A percentile compares a stretch with the other conserved stretches of the same genome.
phyloP scores from a whole-genome alignment of 768 basidiomycete species.

The Xerocomellus intermedius region DNA sequence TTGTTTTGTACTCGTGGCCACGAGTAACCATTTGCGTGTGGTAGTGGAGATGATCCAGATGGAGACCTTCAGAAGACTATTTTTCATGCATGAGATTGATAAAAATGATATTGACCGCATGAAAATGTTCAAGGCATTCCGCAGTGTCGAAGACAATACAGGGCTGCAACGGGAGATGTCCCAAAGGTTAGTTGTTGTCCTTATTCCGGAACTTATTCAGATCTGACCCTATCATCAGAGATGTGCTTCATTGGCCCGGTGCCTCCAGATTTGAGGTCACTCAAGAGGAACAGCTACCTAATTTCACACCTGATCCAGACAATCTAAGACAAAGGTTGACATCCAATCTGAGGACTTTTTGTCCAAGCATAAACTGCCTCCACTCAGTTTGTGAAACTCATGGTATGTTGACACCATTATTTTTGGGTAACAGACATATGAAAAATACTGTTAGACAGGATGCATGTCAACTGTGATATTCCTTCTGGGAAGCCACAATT shows the following conservation, averaged over 20 bases:
- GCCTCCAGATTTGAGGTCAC: neutral
- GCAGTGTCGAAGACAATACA: constrained; percentile 16
- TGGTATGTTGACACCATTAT: constrained; percentile 15
- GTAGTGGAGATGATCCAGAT: constrained; percentile 50
- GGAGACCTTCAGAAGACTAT: constrained; percentile 43
- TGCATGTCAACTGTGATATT: constrained; percentile 10
- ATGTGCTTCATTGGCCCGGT: constrained; percentile 40
- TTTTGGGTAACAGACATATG: neutral
- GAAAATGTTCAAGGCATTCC: constrained; percentile 27
- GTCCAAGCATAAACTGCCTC: constrained; percentile 47
- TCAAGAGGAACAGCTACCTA: neutral
- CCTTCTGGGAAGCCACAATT: constrained; percentile 22
- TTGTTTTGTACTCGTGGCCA: neutral
- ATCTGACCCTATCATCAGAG: constrained; percentile 27
- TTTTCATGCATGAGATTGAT: constrained; percentile 28
- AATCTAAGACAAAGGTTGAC: constrained; percentile 35
- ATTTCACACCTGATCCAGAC: constrained; percentile 16
- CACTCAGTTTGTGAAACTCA: constrained; percentile 41
- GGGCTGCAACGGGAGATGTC: constrained; percentile 44
- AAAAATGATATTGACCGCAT: constrained; percentile 37
- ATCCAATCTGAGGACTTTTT: constrained; percentile 38
- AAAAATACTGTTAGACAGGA: neutral
- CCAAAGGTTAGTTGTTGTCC: constrained; percentile 38
- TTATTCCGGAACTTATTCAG: neutral
- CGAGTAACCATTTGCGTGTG: neutral